Evolutionary conservation across 2,329 filamentous ascomycete genomes (phyloP).

Genomic region (Laburnicola sp.): DNA sequence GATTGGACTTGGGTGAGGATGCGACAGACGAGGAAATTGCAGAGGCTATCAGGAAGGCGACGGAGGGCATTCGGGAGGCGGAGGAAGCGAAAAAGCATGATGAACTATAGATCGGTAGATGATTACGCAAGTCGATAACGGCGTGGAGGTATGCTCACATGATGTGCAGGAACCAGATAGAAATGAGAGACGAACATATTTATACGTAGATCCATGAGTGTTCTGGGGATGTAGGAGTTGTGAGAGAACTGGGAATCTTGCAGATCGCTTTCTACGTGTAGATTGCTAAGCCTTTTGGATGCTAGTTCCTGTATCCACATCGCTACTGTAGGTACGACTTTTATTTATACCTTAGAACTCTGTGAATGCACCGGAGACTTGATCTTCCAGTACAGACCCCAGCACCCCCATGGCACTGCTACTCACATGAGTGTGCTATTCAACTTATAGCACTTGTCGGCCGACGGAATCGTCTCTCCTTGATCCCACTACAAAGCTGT

Average conservation of each 20-base stretch:
- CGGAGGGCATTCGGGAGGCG: slow-evolving; percentile 19
- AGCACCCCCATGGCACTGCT: no score
- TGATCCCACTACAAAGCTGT: slow-evolving; percentile 29
- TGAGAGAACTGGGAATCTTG: background rate
- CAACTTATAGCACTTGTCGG: slow-evolving; percentile 20
- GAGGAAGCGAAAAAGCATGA: no score
- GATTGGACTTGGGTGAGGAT: slow-evolving; percentile 28
- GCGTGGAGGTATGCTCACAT: background rate
- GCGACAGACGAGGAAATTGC: slow-evolving; percentile 51
- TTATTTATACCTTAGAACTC: no score
- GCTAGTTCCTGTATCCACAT: no score
- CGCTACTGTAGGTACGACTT: no score
- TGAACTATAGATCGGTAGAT: slow-evolving; percentile 20
- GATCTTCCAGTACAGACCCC: no score
- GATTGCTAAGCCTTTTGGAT: no score
- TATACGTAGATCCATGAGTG: slow-evolving; percentile 3
- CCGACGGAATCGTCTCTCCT: slow-evolving; percentile 27
- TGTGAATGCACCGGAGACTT: no score
- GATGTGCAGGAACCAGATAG: background rate
- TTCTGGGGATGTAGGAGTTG: slow-evolving; percentile 4
- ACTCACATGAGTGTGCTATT: slow-evolving; percentile 8
- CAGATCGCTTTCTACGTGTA: no score
- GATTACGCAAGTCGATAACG: no score
- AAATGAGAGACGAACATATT: background rate
- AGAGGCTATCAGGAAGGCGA: slow-evolving; percentile 52